A percentile compares a stretch with the other conserved stretches of the same genome.
Evolutionary conservation across 805 yeast species (phyloP).

Genomic region (Candida maris): DNA sequence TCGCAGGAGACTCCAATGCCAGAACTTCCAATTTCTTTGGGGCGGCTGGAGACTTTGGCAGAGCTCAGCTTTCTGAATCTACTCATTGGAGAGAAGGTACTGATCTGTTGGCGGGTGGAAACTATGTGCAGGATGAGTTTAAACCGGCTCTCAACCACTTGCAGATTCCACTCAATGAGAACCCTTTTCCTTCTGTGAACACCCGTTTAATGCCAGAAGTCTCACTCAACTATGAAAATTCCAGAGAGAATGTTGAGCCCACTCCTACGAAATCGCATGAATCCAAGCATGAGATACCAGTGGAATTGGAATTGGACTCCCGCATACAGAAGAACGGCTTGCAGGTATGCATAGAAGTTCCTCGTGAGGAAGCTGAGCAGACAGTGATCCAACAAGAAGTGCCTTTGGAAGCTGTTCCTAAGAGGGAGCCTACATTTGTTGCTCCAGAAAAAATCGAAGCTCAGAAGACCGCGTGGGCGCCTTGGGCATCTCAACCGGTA

Average conservation of each 20-base stretch:
- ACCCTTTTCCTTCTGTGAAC: neutral
- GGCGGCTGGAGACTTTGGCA: slow-evolving; percentile 4
- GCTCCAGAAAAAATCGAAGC: slow-evolving; percentile 5
- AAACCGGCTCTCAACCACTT: too few relatives aligned
- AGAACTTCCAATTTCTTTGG: slow-evolving; percentile 8
- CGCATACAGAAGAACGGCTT: too few relatives aligned
- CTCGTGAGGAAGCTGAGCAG: neutral
- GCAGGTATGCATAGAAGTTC: neutral
- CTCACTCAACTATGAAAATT: neutral
- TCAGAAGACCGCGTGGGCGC: slow-evolving; percentile 38
- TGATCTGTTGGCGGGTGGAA: slow-evolving; percentile 7
- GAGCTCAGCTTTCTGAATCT: slow-evolving; percentile 4
- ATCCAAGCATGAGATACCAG: too few relatives aligned
- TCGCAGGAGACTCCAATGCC: slow-evolving; percentile 1
- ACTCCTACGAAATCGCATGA: too few relatives aligned
- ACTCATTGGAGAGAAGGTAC: slow-evolving; percentile 9
- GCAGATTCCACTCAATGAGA: too few relatives aligned
- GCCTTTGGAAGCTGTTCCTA: slow-evolving; percentile 7
- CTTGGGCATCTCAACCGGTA: slow-evolving; percentile 20
- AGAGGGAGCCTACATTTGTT: too few relatives aligned
- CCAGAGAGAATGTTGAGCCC: too few relatives aligned
- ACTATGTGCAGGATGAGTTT: slow-evolving; percentile 20
- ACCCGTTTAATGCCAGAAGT: neutral
- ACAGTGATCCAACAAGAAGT: neutral
- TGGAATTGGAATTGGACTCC: too few relatives aligned